Conservation (phyloP, 1,284 basidiomycete genomes). For the Stygiomarasmius scandens region DNA sequence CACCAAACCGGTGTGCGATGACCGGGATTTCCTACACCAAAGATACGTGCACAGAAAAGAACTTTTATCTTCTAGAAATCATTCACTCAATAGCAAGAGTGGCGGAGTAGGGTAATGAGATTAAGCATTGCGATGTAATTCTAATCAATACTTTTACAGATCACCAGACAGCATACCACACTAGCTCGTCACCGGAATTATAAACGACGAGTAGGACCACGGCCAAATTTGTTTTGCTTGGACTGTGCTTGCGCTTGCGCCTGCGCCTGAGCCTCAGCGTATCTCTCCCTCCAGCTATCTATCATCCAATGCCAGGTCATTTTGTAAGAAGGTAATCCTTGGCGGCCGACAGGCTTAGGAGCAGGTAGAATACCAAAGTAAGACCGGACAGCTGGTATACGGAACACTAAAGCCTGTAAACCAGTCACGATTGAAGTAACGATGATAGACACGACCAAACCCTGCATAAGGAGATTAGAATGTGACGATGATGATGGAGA, state of each 20-base stretch:
- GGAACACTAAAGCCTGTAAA: conserved; percentile 7
- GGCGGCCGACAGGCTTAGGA: neutral
- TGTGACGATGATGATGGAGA: neutral
- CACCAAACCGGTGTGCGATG: too few relatives aligned
- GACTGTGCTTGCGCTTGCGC: neutral
- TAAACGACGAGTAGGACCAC: neutral
- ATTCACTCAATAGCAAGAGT: too few relatives aligned
- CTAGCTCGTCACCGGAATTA: neutral
- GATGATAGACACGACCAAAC: conserved; percentile 11
- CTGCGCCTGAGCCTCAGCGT: neutral
- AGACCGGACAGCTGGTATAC: conserved; percentile 9
- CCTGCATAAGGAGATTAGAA: conserved; percentile 1
- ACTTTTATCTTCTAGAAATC: too few relatives aligned
- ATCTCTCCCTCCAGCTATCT: neutral
- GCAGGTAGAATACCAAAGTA: conserved; percentile 8
- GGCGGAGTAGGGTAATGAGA: neutral
- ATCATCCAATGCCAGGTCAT: conserved; percentile 5
- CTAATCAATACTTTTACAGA: neutral
- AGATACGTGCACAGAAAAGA: too few relatives aligned
- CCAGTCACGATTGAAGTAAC: conserved; percentile 5
- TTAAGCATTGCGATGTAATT: neutral
- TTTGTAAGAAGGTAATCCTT: conserved; percentile 9
- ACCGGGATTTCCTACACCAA: too few relatives aligned
- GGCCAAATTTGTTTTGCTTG: neutral
- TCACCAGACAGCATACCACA: neutral